These are phyloP conservation scores for Penstemon barbatus DNA, from an alignment of 257 asterid genomes.

Conservation along the genomic window DNA sequence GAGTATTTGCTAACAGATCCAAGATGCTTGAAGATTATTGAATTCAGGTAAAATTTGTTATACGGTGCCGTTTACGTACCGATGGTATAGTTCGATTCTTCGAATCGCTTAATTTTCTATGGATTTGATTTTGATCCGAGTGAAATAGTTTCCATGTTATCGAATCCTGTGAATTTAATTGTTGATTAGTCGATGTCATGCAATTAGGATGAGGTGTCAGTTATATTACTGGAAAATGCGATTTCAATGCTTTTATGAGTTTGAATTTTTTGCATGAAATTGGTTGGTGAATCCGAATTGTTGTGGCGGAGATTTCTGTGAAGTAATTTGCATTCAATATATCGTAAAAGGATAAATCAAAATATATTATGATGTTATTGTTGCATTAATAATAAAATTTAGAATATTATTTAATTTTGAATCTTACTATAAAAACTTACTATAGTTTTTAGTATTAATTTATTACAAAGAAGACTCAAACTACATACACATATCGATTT, in stretches of 20 bases:
- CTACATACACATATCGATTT: too few relatives aligned
- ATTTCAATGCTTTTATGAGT: background rate
- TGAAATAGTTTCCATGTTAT: background rate
- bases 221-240: slow-evolving; percentile 1
- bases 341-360: background rate
- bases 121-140: slow-evolving; percentile 22
- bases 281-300: slow-evolving; percentile 17
- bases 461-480: too few relatives aligned
- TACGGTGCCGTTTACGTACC: slow-evolving; percentile 2
- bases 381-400: too few relatives aligned
- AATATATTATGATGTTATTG: too few relatives aligned
- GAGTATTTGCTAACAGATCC: slow-evolving; percentile 33
- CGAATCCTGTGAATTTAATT: background rate
- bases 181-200: slow-evolving; percentile 7
- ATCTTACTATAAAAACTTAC: too few relatives aligned
- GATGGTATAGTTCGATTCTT: background rate
- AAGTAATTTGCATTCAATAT: slow-evolving; percentile 8
- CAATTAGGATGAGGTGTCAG: slow-evolving; percentile 12
- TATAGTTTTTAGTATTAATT: too few relatives aligned
- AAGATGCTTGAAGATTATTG: slow-evolving; percentile 7
- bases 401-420: too few relatives aligned
- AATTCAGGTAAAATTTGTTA: slow-evolving; percentile 13
- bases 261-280: background rate
- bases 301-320: slow-evolving; percentile 2
- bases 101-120: slow-evolving; percentile 6